Evolutionary conservation across 2,329 filamentous ascomycete species (phyloP), one percentile per base, ranked within the genome.

Genomic region (Aspergillus tamarii): DNA sequence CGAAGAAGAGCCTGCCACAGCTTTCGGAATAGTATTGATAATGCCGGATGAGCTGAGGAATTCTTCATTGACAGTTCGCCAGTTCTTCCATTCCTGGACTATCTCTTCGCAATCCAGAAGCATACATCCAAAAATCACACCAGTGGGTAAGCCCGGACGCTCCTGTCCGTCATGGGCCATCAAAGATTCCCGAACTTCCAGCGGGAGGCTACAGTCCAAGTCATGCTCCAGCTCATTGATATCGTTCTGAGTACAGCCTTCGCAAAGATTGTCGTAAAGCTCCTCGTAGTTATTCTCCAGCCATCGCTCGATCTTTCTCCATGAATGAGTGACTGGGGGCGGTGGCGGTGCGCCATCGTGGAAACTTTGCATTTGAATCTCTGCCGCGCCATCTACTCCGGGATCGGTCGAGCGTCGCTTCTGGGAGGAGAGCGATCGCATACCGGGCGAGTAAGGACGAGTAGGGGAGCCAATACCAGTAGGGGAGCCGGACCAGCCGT

Each of bases 21-120:
- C 89, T 78, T 92, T 94, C 3, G 91, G 89, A 5, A 89, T 75
- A 77, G 89, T 74, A 76, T 84, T 72, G 79, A 81, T 56, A 78
- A 81, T 77, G 21, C 78, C 75, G 41, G 88, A 76, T 45, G 88
- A 84, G 48, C 87, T 84, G 64, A 98, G 85, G 77, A 91, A 97
- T 74, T 97, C 92, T 63, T 94, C 89, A 75, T 97, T 97, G 66
- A 99, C 95, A 67, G 88, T 89, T 72, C 93, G 89, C 95, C 95
- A 99, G 75, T 97, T 96, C 72, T 92, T 91, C 92, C 94, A 98
- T 77, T 99, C 95, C 77, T 97, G 93, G 26, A 97, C 90, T 70
- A 99, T 97, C 76, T 99, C 95, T 78, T 99, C 95, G 75, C 95
- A 98, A 78, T 99, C 95, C 63, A 99, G 87, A 67, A 99, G 82